Percentiles rank a stretch among this genome's conserved stretches.
Conservation (phyloP, 163 green algal species). For the Chloromonas sp. region DNA sequence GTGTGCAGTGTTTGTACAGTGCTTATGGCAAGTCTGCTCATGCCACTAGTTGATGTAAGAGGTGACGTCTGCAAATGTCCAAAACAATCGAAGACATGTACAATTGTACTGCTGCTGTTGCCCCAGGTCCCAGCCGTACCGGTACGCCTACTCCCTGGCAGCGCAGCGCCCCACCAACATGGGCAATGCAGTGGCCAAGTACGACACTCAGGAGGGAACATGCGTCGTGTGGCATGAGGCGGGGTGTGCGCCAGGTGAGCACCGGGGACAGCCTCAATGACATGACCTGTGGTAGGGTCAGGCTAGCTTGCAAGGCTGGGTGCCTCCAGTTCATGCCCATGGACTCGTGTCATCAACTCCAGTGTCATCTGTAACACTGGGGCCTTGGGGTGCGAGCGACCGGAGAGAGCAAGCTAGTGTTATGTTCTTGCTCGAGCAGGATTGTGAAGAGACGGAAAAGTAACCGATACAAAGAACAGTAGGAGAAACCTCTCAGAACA, state of each 20-base stretch:
- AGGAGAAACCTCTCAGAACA: background rate
- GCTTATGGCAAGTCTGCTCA: too few relatives aligned
- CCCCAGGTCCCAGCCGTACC: background rate
- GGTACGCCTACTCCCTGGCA: slow-evolving; percentile 53
- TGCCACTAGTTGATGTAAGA: too few relatives aligned
- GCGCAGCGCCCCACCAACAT: slow-evolving; percentile 58
- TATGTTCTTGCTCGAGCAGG: too few relatives aligned
- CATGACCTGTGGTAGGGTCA: too few relatives aligned
- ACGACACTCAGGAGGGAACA: slow-evolving; percentile 44
- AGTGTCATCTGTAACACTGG: background rate
- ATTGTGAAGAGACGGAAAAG: too few relatives aligned
- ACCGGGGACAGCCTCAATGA: background rate
- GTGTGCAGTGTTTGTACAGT: too few relatives aligned
- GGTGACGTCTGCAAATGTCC: too few relatives aligned
- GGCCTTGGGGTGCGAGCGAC: background rate
- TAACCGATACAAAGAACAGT: background rate
- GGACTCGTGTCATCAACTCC: background rate
- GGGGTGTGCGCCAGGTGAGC: slow-evolving; percentile 34
- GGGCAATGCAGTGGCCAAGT: slow-evolving; percentile 66
- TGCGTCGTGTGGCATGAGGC: slow-evolving; percentile 57
- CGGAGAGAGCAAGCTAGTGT: too few relatives aligned
- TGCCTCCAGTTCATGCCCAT: background rate
- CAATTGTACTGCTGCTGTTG: too few relatives aligned
- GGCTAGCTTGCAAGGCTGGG: background rate
- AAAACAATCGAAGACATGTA: too few relatives aligned